phyloP scores from a whole-genome alignment of 2,329 filamentous ascomycete genomes.

The Sporothrix humicola region DNA sequence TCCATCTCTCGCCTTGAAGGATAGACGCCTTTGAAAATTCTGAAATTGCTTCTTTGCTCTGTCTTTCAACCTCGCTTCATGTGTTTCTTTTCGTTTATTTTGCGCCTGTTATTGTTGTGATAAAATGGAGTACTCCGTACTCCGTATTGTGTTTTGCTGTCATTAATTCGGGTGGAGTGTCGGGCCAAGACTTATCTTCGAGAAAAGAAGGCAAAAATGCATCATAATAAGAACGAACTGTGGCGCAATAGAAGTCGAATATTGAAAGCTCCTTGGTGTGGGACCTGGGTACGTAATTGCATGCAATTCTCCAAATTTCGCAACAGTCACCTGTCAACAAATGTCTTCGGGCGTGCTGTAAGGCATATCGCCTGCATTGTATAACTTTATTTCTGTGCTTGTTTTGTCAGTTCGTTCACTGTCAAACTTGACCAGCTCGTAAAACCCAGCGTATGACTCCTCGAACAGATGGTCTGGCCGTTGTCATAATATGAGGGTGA shows the following conservation, averaged over 20 bases:
- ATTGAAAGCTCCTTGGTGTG: not conserved
- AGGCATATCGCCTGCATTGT: not conserved
- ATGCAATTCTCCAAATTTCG: not conserved
- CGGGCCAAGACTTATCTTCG: slow-evolving; percentile 1
- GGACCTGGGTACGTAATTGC: not conserved
- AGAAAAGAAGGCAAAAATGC: slow-evolving; percentile 7
- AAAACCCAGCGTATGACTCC: not conserved
- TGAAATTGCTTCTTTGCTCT: not conserved
- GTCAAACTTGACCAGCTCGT: not conserved
- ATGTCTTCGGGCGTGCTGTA: not conserved
- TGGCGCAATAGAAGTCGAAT: slow-evolving; percentile 8
- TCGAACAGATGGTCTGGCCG: not conserved
- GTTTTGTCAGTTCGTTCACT: not conserved
- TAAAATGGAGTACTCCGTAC: not conserved
- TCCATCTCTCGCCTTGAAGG: not conserved
- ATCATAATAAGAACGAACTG: not conserved
- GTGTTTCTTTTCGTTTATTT: not conserved
- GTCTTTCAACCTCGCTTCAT: not conserved
- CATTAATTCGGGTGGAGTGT: slow-evolving; percentile 3
- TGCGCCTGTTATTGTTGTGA: not conserved
- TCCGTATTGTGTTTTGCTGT: not conserved
- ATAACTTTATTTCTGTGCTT: not conserved
- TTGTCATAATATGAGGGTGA: not conserved
- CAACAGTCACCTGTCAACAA: too few species aligned
- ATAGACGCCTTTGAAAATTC: not conserved